These are phyloP conservation scores for Aspergillus sp. DNA, from an alignment of 2,329 filamentous ascomycete genomes.

Conservation along the genomic window DNA sequence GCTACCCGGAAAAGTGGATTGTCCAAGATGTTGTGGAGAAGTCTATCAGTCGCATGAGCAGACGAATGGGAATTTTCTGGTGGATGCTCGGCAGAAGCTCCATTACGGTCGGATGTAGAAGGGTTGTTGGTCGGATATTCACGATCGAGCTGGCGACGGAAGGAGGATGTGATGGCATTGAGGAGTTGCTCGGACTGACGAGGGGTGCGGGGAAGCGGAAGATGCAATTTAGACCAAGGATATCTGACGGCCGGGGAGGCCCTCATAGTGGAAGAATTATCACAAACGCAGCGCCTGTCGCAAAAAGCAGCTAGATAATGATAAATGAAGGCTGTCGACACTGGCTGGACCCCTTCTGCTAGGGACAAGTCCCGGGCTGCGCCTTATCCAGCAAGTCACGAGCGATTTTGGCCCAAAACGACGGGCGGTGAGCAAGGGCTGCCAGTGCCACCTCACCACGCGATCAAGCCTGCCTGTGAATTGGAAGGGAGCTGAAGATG, in stretches of 20 bases:
- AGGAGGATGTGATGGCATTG: conserved; percentile 62
- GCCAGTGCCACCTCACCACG: conserved; percentile 14
- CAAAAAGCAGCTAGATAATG: conserved; percentile 8
- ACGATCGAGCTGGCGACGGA: conserved; percentile 63
- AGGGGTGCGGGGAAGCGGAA: conserved; percentile 53
- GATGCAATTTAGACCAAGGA: conserved; percentile 57
- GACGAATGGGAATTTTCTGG: conserved; percentile 29
- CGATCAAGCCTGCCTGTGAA: neutral
- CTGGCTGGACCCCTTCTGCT: neutral
- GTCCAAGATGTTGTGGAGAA: conserved; percentile 42
- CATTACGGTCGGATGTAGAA: conserved; percentile 18
- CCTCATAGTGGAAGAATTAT: conserved; percentile 49
- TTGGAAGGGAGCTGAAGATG: neutral
- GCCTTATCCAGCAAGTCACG: neutral
- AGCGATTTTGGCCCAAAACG: neutral
- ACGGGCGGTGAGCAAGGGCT: conserved; percentile 21
- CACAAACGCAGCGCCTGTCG: neutral
- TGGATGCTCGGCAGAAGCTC: neutral
- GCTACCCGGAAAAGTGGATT: conserved; percentile 46
- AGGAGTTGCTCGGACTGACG: conserved; percentile 63
- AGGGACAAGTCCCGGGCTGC: neutral
- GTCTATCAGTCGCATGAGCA: conserved; percentile 38
- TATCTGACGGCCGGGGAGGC: conserved; percentile 49
- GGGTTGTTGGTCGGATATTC: conserved; percentile 51
- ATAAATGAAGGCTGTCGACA: neutral